Conservation (phyloP, 2,329 filamentous ascomycete species). For the Talaromyces pinophilus region DNA sequence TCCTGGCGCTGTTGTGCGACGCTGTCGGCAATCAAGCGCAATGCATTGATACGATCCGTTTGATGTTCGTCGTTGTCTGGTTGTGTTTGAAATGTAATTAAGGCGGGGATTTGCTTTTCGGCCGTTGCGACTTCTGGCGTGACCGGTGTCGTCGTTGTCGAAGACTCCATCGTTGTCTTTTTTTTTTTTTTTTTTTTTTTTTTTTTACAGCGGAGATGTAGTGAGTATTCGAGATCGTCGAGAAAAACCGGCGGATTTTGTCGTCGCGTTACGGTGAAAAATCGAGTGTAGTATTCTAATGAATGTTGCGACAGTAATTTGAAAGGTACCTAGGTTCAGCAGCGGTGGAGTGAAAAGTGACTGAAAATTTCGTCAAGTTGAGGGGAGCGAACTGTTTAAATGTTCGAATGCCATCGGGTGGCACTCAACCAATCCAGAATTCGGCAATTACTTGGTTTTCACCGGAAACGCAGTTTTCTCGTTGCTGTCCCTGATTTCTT, state of each 20-base stretch:
- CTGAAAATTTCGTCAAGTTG: not conserved
- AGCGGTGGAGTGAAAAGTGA: not conserved
- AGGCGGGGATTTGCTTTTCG: conserved; percentile 20
- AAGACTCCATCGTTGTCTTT: not conserved
- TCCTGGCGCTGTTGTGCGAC: conserved; percentile 78
- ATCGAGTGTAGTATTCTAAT: not conserved
- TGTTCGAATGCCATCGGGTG: not conserved
- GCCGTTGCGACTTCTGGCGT: not conserved
- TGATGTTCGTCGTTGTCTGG: conserved; percentile 40
- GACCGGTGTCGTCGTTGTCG: not conserved
- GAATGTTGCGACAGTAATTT: not conserved
- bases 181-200: no score
- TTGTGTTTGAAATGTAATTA: conserved; percentile 36
- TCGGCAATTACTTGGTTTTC: not conserved
- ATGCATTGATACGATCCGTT: conserved; percentile 63
- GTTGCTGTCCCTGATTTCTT: not conserved
- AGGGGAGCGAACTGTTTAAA: conserved; percentile 1
- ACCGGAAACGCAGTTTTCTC: no score
- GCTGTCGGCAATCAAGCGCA: conserved; percentile 76
- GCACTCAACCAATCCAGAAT: not conserved
- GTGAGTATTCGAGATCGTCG: not conserved
- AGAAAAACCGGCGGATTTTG: not conserved
- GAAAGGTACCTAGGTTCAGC: not conserved
- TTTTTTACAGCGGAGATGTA: not conserved
- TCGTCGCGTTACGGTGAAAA: not conserved